Base-by-base conservation (phyloP, 441 rosid species). In the Geranium incanum region DNA sequence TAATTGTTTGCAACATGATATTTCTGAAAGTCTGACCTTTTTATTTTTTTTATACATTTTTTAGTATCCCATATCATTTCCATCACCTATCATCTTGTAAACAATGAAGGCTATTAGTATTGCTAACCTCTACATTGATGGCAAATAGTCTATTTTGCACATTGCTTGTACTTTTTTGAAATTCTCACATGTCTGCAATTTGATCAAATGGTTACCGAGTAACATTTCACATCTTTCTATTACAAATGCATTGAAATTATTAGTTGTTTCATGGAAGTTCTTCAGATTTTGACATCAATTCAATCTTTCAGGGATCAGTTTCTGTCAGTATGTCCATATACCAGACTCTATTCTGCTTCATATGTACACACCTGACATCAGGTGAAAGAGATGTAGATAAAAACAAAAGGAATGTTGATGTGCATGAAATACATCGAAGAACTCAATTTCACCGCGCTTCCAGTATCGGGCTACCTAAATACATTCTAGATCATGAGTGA, bases 361-460 rank as follows among this genome's bases (percentile, higher is more conserved):
- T 87, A 67, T 85, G 89, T 70, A 66, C 91, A 6, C 97, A 92
- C 79, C 83, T 92, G 69, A 88, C 96, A 36, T 80, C 97, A 39
- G 97, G 97, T 36, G 94, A 89, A 77, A 87, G 85, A 74, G 94
- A 89, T 5, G 96, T 86, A 67, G 97, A 92, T 79, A 87, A 86
- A 72, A 82, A 79, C 15, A 89, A 89, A 83, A 83, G 97, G 70
- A 92, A 89, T 77, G 84, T 86, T 0, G 92, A 92, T 83, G 94
- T 92, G 73, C 82, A 77, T 45, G 97, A 92, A 83, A 89, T 92
- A 78, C 89, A 66, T 72, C 81, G 83, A 72, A 86, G 96, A 82
- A 92, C 97, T 71, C 75, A 73, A 64, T 92, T 92, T 73, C 87
- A 70, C 77, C 70, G 89, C 6, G 28, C 76, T 36, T 73, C 92